These are phyloP conservation scores for Serpula lacrymans DNA, from an alignment of 768 basidiomycete genomes.

Conservation along the genomic window DNA sequence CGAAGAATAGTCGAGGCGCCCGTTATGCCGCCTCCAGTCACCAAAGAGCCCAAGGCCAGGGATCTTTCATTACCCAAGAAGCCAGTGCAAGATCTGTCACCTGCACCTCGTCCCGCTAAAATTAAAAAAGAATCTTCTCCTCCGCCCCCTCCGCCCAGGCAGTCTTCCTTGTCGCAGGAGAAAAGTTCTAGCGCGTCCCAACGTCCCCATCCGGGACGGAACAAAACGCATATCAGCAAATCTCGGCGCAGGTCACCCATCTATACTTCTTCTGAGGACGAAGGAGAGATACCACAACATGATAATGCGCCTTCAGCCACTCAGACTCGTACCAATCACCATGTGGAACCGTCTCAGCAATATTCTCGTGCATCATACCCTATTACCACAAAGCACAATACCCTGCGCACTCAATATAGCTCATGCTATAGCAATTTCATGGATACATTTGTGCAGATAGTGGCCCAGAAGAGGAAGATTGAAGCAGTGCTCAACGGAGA, in stretches of 20 bases:
- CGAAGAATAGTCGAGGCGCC: conserved; percentile 39
- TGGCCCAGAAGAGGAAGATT: conserved; percentile 48
- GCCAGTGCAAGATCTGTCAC: conserved; percentile 23
- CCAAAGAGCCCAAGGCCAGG: conserved; percentile 14
- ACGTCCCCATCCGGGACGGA: conserved; percentile 6
- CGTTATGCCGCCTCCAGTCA: conserved; percentile 8
- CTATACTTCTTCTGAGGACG: conserved; percentile 68
- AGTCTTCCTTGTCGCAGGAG: conserved; percentile 13
- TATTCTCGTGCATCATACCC: conserved; percentile 31
- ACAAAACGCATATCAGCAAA: conserved; percentile 24
- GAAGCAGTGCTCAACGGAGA: conserved; percentile 52
- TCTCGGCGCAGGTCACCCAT: conserved; percentile 54
- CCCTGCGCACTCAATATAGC: conserved; percentile 52
- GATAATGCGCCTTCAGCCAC: conserved; percentile 24
- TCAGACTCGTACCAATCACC: conserved; percentile 14
- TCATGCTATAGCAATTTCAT: conserved; percentile 52
- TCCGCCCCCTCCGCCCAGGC: conserved; percentile 13
- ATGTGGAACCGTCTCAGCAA: conserved; percentile 15
- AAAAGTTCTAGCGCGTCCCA: conserved; percentile 8
- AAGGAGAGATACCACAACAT: conserved; percentile 38
- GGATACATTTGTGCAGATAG: conserved; percentile 40
- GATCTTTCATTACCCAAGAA: conserved; percentile 37
- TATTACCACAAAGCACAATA: conserved; percentile 45
- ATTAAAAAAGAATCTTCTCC: conserved; percentile 36
- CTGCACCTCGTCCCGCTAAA: conserved; percentile 25